phyloP scores from a whole-genome alignment of 768 basidiomycete species.

The Suillus spraguei region DNA sequence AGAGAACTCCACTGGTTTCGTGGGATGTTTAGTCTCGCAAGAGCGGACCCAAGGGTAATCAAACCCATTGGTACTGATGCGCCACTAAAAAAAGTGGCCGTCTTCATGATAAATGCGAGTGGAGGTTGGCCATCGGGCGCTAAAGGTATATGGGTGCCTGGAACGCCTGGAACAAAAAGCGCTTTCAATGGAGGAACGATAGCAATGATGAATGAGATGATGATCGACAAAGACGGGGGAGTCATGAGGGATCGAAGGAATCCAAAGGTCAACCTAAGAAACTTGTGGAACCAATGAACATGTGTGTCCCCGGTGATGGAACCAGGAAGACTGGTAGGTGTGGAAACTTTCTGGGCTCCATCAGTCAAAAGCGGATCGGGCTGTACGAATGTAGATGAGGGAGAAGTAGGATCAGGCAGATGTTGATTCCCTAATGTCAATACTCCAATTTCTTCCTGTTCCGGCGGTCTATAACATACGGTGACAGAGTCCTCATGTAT shows the following conservation, averaged over 20 bases:
- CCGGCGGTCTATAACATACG: neutral
- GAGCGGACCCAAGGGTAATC: constrained; percentile 61
- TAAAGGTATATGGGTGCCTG: constrained; percentile 43
- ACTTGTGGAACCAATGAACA: constrained; percentile 4
- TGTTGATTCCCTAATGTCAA: neutral
- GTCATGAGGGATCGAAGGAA: constrained; percentile 42
- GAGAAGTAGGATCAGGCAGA: neutral
- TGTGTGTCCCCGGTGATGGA: neutral
- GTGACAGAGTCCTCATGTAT: neutral
- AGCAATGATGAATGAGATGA: constrained; percentile 56
- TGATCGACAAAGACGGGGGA: constrained; percentile 56
- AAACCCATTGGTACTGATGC: constrained; percentile 68
- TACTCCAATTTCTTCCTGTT: neutral
- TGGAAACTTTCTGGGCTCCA: neutral
- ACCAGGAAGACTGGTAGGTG: neutral
- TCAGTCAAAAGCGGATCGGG: neutral
- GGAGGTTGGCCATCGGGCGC: constrained; percentile 73
- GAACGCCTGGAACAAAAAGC: constrained; percentile 52
- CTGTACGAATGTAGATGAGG: neutral
- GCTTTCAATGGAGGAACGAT: constrained; percentile 60
- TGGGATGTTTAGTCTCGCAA: constrained; percentile 61
- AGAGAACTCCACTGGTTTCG: constrained; percentile 44
- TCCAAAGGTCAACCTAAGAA: constrained; percentile 5
- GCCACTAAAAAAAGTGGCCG: constrained; percentile 57
- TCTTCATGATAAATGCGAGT: constrained; percentile 60